These are phyloP conservation scores for Gossypium sturtianum DNA, from an alignment of 345 rosid genomes.

Conservation along the genomic window DNA sequence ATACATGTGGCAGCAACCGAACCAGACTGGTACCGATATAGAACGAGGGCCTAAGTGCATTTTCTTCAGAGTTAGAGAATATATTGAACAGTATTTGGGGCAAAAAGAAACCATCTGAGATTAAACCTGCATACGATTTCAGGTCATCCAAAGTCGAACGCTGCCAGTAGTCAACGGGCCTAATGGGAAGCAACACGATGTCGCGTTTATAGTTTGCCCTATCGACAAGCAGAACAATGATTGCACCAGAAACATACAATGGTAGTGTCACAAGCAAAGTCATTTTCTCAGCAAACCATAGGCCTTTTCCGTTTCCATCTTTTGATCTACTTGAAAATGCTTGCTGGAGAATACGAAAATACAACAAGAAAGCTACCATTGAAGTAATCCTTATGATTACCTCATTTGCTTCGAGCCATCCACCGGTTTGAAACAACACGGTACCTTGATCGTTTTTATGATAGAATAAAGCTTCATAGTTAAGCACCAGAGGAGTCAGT, in stretches of 20 bases:
- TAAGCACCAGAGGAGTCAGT: conserved; percentile 36
- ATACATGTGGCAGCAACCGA: conserved; percentile 41
- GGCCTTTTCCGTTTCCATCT: conserved; percentile 12
- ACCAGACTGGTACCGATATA: conserved; percentile 34
- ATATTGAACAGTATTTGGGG: conserved; percentile 48
- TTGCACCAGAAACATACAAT: conserved; percentile 29
- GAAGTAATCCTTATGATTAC: conserved; percentile 40
- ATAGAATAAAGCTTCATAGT: conserved; percentile 36
- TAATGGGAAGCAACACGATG: background rate
- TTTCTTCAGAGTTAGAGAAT: conserved; percentile 29
- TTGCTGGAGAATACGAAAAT: conserved; percentile 42
- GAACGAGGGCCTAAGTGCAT: conserved; percentile 28
- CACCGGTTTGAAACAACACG: conserved; percentile 27
- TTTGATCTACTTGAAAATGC: conserved; percentile 26
- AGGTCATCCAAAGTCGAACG: conserved; percentile 22
- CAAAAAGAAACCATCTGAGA: conserved; percentile 41
- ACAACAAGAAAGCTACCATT: conserved; percentile 40
- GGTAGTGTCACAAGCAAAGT: conserved; percentile 25
- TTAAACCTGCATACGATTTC: conserved; percentile 36
- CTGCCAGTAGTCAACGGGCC: background rate
- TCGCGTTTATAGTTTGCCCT: conserved; percentile 5
- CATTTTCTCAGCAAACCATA: conserved; percentile 41
- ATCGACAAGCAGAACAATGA: conserved; percentile 18
- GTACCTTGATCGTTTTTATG: conserved; percentile 2
- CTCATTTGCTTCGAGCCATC: conserved; percentile 37